Evolutionary conservation across 805 yeast species (phyloP).

Genomic region (Pichia rugopelliculosa): DNA sequence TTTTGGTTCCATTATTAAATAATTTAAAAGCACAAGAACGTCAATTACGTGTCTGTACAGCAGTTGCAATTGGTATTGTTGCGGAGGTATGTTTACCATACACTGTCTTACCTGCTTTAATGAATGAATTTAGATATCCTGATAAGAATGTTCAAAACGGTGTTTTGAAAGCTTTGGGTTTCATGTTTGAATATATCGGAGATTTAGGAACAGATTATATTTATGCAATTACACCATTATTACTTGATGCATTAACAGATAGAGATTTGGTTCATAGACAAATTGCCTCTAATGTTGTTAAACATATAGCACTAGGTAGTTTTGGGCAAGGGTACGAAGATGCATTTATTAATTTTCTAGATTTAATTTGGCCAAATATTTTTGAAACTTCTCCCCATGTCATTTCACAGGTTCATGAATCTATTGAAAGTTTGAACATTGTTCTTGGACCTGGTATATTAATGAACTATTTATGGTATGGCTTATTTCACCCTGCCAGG

Average conservation of each 20-base stretch:
- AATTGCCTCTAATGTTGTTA: conserved; percentile 84
- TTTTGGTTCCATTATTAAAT: conserved; percentile 71
- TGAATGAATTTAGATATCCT: conserved; percentile 92
- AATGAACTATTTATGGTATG: conserved; percentile 75
- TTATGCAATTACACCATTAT: conserved; percentile 66
- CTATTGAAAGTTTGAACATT: conserved; percentile 62
- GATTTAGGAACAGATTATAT: conserved; percentile 74
- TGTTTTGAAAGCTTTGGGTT: conserved; percentile 81
- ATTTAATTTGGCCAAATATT: conserved; percentile 78
- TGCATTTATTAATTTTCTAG: conserved; percentile 74
- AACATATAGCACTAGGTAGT: conserved; percentile 74
- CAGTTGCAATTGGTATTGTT: conserved; percentile 95
- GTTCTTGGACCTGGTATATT: conserved; percentile 72
- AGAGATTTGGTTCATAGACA: conserved; percentile 91
- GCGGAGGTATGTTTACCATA: conserved; percentile 91
- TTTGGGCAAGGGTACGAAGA: conserved; percentile 71
- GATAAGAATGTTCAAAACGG: conserved; percentile 94
- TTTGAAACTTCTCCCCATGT: conserved; percentile 96
- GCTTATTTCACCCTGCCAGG: conserved; percentile 88
- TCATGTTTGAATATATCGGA: conserved; percentile 87
- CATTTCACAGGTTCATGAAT: conserved; percentile 71
- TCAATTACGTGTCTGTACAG: conserved; percentile 92
- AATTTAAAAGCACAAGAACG: conserved; percentile 91
- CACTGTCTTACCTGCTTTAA: conserved; percentile 86
- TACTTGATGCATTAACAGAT: conserved; percentile 87